Conservation (phyloP, 2,329 filamentous ascomycete genomes). For the Teratosphaeria viscida region DNA sequence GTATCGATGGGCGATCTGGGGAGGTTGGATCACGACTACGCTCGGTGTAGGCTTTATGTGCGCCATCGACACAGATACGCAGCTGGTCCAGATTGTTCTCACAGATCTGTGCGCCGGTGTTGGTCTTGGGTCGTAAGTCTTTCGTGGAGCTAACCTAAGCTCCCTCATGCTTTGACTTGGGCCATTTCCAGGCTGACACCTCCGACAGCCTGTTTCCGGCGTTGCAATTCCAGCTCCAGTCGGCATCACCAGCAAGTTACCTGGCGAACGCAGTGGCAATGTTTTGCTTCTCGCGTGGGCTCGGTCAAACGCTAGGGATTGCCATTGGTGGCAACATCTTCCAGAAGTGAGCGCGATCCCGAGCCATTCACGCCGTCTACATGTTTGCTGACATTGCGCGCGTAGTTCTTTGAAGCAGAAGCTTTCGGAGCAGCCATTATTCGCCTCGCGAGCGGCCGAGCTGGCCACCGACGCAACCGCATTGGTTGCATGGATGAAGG, state of each 20-base stretch:
- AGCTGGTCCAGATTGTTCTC: constrained; percentile 43
- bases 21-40: constrained; percentile 51
- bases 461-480: constrained; percentile 2
- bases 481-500: constrained; percentile 1
- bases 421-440: constrained; percentile 1
- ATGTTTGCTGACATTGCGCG: background rate
- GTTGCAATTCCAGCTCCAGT: constrained; percentile 54
- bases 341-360: constrained; percentile 37
- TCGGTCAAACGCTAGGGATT: constrained; percentile 57
- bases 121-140: constrained; percentile 41
- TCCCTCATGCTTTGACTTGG: too few species aligned
- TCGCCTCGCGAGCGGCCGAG: background rate
- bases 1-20: constrained; percentile 52
- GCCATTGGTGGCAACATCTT: constrained; percentile 60
- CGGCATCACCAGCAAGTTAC: constrained; percentile 44
- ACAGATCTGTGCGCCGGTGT: constrained; percentile 51
- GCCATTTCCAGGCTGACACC: background rate
- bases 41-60: constrained; percentile 48
- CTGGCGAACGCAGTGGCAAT: constrained; percentile 53
- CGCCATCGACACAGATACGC: constrained; percentile 41
- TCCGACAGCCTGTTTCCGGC: constrained; percentile 48
- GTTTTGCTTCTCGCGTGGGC: constrained; percentile 55
- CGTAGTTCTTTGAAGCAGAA: background rate
- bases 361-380: background rate
- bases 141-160: background rate